Evolutionary conservation across 257 asterid species (phyloP).

Genomic region (Mitragyna speciosa): DNA sequence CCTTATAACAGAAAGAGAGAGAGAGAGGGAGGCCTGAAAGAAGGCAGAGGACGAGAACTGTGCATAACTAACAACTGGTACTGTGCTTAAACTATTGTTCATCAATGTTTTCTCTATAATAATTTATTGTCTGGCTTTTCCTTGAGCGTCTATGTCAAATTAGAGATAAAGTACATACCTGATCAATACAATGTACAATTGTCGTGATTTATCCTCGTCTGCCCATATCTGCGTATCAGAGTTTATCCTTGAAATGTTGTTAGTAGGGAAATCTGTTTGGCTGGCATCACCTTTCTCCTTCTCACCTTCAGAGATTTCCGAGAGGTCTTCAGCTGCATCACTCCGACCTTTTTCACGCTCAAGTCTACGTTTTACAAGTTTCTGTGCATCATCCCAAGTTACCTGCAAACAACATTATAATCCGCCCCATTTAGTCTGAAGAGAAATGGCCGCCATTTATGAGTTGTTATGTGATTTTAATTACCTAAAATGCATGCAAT

Average conservation of each 20-base stretch:
- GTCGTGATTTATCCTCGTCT: constrained; percentile 41
- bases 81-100: not conserved
- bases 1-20: not conserved
- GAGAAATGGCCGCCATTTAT: not conserved
- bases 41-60: not conserved
- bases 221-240: constrained; percentile 52
- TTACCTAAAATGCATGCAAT: not conserved
- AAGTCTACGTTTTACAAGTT: constrained; percentile 38
- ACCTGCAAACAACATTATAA: constrained; percentile 36
- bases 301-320: constrained; percentile 73
- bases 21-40: not conserved
- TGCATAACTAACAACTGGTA: not conserved
- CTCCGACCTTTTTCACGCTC: constrained; percentile 52
- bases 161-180: constrained; percentile 34
- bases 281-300: constrained; percentile 44
- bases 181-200: constrained; percentile 61
- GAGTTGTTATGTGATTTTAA: not conserved
- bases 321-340: constrained; percentile 59
- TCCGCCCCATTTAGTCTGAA: not conserved
- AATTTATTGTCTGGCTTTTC: not conserved
- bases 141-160: not conserved
- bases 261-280: constrained; percentile 25
- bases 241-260: constrained; percentile 43
- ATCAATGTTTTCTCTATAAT: not conserved
- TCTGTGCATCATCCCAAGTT: constrained; percentile 60